Evolutionary conservation across 164 flowering plant genomes (phyloP).

Genomic region (Santalum album): DNA sequence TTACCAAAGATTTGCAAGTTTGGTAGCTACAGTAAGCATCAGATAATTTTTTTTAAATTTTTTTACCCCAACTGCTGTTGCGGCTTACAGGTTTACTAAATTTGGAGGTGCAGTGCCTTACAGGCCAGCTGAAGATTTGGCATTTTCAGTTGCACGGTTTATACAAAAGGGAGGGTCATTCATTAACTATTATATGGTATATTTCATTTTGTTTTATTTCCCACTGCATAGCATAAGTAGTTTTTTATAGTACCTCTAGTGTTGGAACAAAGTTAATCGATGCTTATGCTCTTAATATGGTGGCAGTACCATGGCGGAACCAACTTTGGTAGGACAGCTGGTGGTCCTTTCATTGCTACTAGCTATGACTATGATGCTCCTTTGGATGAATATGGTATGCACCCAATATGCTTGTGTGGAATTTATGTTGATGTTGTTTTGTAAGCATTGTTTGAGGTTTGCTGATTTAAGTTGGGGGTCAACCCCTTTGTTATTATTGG

Average conservation of each 20-base stretch:
- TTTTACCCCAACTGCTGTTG: neutral
- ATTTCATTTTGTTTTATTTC: slow-evolving; percentile 5
- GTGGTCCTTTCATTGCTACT: slow-evolving; percentile 97
- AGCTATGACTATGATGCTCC: slow-evolving; percentile 99
- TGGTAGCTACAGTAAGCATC: no score
- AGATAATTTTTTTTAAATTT: no score
- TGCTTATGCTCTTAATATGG: slow-evolving; percentile 5
- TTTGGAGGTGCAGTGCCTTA: slow-evolving; percentile 92
- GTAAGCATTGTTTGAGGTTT: neutral
- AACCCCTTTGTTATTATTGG: no score
- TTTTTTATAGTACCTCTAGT: neutral
- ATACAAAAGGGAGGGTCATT: slow-evolving; percentile 94
- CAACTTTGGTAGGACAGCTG: slow-evolving; percentile 95
- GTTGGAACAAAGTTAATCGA: neutral
- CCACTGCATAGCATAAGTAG: neutral
- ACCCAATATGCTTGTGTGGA: neutral
- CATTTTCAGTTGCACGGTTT: slow-evolving; percentile 87
- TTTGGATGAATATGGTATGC: slow-evolving; percentile 90
- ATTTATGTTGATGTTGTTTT: neutral
- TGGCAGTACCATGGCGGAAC: slow-evolving; percentile 98
- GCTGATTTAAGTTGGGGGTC: no score
- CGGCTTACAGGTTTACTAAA: slow-evolving; percentile 62
- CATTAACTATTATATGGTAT: slow-evolving; percentile 92
- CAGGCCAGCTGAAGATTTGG: slow-evolving; percentile 91
- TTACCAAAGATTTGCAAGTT: neutral